These are phyloP conservation scores for Lachancea meyersii DNA, from an alignment of 805 yeast species.

Conservation along the genomic window DNA sequence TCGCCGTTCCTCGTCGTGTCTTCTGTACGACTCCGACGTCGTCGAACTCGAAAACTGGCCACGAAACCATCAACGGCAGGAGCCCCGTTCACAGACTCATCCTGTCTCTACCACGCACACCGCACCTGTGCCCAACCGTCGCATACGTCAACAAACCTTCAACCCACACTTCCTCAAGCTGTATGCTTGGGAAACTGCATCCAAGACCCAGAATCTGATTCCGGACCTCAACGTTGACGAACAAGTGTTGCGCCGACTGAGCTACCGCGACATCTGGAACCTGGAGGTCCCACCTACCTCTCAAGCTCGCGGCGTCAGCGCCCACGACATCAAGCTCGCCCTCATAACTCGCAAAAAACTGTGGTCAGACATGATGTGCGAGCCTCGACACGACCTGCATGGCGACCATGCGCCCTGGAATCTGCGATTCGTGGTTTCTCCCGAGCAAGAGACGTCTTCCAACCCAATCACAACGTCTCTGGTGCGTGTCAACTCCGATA, in stretches of 20 bases:
- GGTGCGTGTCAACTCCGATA: slow-evolving; percentile 23
- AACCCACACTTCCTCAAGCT: slow-evolving; percentile 28
- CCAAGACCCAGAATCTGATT: slow-evolving; percentile 19
- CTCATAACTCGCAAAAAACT: slow-evolving; percentile 28
- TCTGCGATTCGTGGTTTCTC: slow-evolving; percentile 13
- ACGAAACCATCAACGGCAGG: neutral
- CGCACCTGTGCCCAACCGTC: slow-evolving; percentile 17
- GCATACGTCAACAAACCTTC: slow-evolving; percentile 24
- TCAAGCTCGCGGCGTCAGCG: slow-evolving; percentile 13
- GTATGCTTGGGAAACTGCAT: slow-evolving; percentile 26
- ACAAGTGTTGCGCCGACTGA: slow-evolving; percentile 18
- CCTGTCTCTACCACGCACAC: neutral
- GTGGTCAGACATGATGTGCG: slow-evolving; percentile 27
- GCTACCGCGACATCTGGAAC: slow-evolving; percentile 18
- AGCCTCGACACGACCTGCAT: slow-evolving; percentile 26
- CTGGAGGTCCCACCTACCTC: slow-evolving; percentile 16
- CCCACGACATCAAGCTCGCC: slow-evolving; percentile 26
- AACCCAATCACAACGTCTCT: slow-evolving; percentile 14
- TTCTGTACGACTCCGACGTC: slow-evolving; percentile 12
- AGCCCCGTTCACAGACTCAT: neutral
- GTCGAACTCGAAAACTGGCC: slow-evolving; percentile 31
- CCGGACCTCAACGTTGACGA: slow-evolving; percentile 32
- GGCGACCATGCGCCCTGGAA: slow-evolving; percentile 29
- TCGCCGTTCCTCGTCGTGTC: slow-evolving; percentile 1
- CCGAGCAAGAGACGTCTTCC: neutral